Evolutionary conservation across 371 early-diverging fungal species (phyloP).

Genomic region (Mucor piriformis): DNA sequence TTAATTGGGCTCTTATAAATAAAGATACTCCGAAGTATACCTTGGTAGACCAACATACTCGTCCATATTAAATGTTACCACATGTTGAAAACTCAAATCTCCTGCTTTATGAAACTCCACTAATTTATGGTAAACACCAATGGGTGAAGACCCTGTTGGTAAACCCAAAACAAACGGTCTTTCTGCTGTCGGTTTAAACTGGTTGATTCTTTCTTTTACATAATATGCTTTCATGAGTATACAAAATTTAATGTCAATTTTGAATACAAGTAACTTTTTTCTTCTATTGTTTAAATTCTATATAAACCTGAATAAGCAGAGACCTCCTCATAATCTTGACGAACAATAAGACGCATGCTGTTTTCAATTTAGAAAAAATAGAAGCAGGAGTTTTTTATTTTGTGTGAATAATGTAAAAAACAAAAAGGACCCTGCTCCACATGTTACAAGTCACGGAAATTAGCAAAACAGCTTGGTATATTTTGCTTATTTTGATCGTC

Average conservation of each 20-base stretch:
- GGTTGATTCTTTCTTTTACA: constrained; percentile 62
- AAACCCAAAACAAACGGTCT: constrained; percentile 68
- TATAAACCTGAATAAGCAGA: constrained; percentile 54
- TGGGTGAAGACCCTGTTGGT: constrained; percentile 68
- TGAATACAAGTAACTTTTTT: not conserved
- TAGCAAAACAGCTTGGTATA: too few species aligned
- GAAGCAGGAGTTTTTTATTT: not conserved
- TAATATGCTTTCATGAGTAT: constrained; percentile 52
- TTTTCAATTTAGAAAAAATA: not conserved
- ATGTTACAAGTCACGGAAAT: not conserved
- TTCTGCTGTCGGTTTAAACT: constrained; percentile 58
- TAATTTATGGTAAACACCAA: constrained; percentile 60
- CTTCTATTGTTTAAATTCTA: not conserved
- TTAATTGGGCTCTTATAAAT: too few species aligned
- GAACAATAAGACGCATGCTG: constrained; percentile 68
- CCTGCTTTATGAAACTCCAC: constrained; percentile 58
- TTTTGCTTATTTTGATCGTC: constrained; percentile 6
- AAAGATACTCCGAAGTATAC: constrained; percentile 5
- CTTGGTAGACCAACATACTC: constrained; percentile 61
- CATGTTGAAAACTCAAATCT: constrained; percentile 55
- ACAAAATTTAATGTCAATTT: not conserved
- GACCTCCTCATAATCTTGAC: constrained; percentile 65
- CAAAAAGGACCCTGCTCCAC: constrained; percentile 6
- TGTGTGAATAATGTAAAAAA: constrained; percentile 3
- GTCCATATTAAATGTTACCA: constrained; percentile 64